phyloP scores from a whole-genome alignment of 1,139 yeast genomes.

The Kurtzmaniella quercitrusa region DNA sequence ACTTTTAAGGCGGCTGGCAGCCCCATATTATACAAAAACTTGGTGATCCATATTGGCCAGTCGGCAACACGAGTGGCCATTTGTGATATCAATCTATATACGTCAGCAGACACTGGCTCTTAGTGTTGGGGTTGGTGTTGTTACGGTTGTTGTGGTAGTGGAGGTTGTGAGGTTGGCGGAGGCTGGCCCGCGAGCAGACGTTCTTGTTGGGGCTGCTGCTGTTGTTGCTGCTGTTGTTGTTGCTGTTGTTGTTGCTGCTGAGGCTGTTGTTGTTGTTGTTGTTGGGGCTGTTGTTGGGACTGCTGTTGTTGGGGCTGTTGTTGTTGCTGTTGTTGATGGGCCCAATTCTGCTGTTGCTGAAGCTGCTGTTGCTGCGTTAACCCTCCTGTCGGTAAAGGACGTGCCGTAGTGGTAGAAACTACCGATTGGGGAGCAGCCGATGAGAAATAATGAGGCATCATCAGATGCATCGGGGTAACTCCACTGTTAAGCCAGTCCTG shows the following conservation, averaged over 20 bases:
- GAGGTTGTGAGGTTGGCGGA: constrained; percentile 9
- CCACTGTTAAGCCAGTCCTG: constrained; percentile 44
- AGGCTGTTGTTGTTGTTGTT: not conserved
- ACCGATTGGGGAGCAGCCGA: not conserved
- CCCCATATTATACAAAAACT: not conserved
- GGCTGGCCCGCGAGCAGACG: constrained; percentile 7
- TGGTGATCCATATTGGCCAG: not conserved
- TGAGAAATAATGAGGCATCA: constrained; percentile 22
- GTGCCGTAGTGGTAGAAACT: not conserved
- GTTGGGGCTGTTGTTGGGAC: not conserved
- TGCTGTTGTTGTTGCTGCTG: not conserved
- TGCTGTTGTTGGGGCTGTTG: not conserved
- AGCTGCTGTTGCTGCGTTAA: not conserved
- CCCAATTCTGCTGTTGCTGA: not conserved
- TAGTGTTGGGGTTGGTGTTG: constrained; percentile 3
- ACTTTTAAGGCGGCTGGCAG: not conserved
- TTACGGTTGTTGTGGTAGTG: constrained; percentile 9
- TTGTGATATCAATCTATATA: not conserved
- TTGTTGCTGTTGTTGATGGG: not conserved
- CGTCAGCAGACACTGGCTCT: not conserved
- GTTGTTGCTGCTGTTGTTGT: not conserved
- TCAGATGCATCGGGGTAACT: constrained; percentile 33
- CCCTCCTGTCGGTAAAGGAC: not conserved
- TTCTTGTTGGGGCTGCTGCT: constrained; percentile 8
- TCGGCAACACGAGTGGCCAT: not conserved